phyloP scores from a whole-genome alignment of 352 stramenopile genomes.

The Labyrinthula sp. region DNA sequence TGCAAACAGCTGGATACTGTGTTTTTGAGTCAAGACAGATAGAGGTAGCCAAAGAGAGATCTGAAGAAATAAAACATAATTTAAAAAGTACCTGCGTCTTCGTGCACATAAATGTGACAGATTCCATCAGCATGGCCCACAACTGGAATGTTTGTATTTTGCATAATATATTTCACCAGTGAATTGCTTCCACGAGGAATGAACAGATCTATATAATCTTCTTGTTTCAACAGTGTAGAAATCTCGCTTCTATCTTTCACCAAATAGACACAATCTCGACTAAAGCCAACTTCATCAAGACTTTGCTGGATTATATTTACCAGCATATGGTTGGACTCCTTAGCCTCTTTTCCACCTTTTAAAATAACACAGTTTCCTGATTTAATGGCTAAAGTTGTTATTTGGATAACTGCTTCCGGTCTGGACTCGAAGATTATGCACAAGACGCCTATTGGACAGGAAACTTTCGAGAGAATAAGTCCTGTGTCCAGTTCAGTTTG shows the following conservation, averaged over 20 bases:
- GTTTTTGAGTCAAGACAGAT: conserved; percentile 90
- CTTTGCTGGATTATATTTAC: conserved; percentile 75
- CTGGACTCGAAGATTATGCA: conserved; percentile 94
- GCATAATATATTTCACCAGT: conserved; percentile 87
- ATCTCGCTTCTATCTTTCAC: conserved; percentile 79
- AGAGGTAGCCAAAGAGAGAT: conserved; percentile 53
- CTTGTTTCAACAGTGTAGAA: conserved; percentile 65
- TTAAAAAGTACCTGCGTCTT: too few relatives aligned
- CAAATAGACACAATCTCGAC: conserved; percentile 59
- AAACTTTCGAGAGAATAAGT: conserved; percentile 73
- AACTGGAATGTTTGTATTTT: conserved; percentile 84
- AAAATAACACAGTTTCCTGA: conserved; percentile 84
- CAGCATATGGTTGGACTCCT: conserved; percentile 60
- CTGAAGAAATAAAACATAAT: conserved; percentile 1
- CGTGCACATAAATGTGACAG: conserved; percentile 91
- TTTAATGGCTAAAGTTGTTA: conserved; percentile 73
- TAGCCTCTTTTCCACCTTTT: conserved; percentile 86
- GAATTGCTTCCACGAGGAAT: conserved; percentile 82
- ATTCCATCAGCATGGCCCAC: conserved; percentile 90
- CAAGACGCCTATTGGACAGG: conserved; percentile 80
- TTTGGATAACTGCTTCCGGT: conserved; percentile 81
- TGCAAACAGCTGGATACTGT: conserved; percentile 90
- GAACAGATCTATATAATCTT: conserved; percentile 91
- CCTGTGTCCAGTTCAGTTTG: conserved; percentile 64
- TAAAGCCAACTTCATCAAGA: conserved; percentile 57